Evolutionary conservation across 495 filamentous ascomycete genomes (phyloP), one percentile per base, ranked within the genome.

Genomic region (Penicillium coprophilum): DNA sequence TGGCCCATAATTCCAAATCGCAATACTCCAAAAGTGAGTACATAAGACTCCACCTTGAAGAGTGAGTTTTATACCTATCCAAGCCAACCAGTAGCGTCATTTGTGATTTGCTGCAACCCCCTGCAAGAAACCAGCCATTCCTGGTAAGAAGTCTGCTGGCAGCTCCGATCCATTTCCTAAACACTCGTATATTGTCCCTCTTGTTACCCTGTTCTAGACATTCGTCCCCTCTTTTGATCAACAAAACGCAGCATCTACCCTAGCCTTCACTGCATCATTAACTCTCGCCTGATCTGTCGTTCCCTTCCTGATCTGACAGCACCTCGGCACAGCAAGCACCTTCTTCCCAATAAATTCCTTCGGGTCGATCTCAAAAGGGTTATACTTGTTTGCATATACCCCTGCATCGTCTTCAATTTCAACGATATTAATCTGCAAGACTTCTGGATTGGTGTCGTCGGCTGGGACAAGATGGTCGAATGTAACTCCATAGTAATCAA

Each of bases 401-500:
- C 65, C 72, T 15, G 47, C 34, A 41, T 71, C 70, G 13, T 68
- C 57, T 6, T 67, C 63, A 41, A 67, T 57, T 46, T 68, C 69
- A 66, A 61, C 62, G 40, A 75, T 69, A 44, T 64, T 57, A 34
- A 71, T 67, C 58, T 68, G 62, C 20, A 75, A 55, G 9, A 75
- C 68, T 46, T 74, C 68, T 11, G 67, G 70, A 46, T 68, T 44
- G 39, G 24, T 28, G 47, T 75, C 65, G 43, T 68, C 62, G 20
- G 50, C 39, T 20, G 64, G 66, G 20, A 71, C 63, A 50, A 71
- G 65, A 53, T 76, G 66, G 55, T 75, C 71, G 51, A 75, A 75
- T 54, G 67, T 72, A 17, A 74, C 64, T 17, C 71, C 68, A 59
- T 73, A 74, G 48, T 72, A 72, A 56, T 76, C 70, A 58, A 77